A percentile compares a stretch with the other conserved stretches of the same genome.
These are phyloP conservation scores for Termitomyces heimii DNA, from an alignment of 768 basidiomycete genomes.

Conservation along the genomic window DNA sequence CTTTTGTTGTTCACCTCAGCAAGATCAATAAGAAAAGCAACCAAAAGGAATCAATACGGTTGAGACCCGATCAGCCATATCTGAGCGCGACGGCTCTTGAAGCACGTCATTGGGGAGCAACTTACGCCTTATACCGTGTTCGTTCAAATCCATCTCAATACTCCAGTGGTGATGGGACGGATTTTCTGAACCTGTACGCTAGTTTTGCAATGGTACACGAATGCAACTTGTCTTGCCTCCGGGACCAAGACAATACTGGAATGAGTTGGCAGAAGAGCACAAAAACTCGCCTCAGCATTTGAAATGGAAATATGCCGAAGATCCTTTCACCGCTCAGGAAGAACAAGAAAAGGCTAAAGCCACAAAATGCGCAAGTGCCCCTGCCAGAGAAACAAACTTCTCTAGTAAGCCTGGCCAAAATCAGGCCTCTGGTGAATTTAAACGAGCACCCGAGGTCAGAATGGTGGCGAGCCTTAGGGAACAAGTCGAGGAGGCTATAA, in stretches of 20 bases:
- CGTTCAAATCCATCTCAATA: slow-evolving; percentile 26
- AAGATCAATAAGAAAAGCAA: slow-evolving; percentile 67
- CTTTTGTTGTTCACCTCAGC: slow-evolving; percentile 65
- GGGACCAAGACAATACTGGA: slow-evolving; percentile 86
- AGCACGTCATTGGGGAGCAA: slow-evolving; percentile 89
- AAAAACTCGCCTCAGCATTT: slow-evolving; percentile 60
- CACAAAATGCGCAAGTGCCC: slow-evolving; percentile 34
- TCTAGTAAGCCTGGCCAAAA: slow-evolving; percentile 13
- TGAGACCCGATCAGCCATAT: slow-evolving; percentile 73
- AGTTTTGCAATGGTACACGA: slow-evolving; percentile 75
- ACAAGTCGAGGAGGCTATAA: slow-evolving; percentile 74
- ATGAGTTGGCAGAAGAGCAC: slow-evolving; percentile 64
- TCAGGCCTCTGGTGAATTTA: slow-evolving; percentile 30
- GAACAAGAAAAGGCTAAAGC: slow-evolving; percentile 63
- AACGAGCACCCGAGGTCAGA: slow-evolving; percentile 64
- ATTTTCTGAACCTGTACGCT: slow-evolving; percentile 21
- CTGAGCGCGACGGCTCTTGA: slow-evolving; percentile 63
- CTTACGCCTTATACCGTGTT: slow-evolving; percentile 83
- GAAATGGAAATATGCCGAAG: slow-evolving; percentile 83
- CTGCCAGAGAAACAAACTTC: slow-evolving; percentile 8
- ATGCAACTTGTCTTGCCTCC: slow-evolving; percentile 75
- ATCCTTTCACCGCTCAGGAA: slow-evolving; percentile 76
- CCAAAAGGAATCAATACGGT: slow-evolving; percentile 58
- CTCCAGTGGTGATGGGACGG: slow-evolving; percentile 6
- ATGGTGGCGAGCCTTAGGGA: slow-evolving; percentile 78